A percentile compares a stretch with the other conserved stretches of the same genome.
These are phyloP conservation scores for Microbotryomycetes sp. DNA, from an alignment of 1,284 basidiomycete genomes.

Conservation along the genomic window DNA sequence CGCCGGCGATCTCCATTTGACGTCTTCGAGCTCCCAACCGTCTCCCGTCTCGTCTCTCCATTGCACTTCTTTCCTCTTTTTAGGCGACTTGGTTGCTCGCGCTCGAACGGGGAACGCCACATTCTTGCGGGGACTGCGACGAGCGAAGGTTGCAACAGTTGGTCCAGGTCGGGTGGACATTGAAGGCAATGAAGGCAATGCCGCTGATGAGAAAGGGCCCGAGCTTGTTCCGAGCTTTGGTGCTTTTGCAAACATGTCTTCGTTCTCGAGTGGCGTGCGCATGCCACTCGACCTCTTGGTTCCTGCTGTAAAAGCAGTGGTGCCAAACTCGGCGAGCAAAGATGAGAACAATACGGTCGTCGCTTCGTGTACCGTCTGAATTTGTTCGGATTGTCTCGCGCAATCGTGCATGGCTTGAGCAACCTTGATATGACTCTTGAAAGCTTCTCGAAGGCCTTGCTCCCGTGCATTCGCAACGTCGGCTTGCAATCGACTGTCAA, in stretches of 20 bases:
- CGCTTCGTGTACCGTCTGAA: constrained; percentile 3
- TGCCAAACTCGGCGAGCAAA: not conserved
- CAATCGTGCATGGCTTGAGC: constrained; percentile 22
- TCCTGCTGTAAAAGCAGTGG: not conserved
- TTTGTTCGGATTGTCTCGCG: not conserved
- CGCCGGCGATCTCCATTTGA: constrained; percentile 25
- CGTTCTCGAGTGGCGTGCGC: constrained; percentile 18
- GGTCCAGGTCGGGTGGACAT: too few relatives aligned
- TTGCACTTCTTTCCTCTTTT: constrained; percentile 30
- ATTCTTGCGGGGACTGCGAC: constrained; percentile 12
- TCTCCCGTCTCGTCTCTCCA: constrained; percentile 33
- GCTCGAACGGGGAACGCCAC: constrained; percentile 6
- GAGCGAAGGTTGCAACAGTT: not conserved
- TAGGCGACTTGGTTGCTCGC: constrained; percentile 5
- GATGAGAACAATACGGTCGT: not conserved
- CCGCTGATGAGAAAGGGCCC: not conserved
- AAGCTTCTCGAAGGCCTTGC: constrained; percentile 4
- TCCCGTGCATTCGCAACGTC: constrained; percentile 12
- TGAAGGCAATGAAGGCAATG: not conserved
- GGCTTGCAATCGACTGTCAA: constrained; percentile 9
- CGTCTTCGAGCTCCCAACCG: constrained; percentile 21
- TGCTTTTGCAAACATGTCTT: constrained; percentile 15
- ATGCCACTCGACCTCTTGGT: constrained; percentile 22
- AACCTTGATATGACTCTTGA: constrained; percentile 10
- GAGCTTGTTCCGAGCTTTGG: constrained; percentile 2